Base-by-base conservation (phyloP, 257 asterid genomes). In the Gentiana dahurica region DNA sequence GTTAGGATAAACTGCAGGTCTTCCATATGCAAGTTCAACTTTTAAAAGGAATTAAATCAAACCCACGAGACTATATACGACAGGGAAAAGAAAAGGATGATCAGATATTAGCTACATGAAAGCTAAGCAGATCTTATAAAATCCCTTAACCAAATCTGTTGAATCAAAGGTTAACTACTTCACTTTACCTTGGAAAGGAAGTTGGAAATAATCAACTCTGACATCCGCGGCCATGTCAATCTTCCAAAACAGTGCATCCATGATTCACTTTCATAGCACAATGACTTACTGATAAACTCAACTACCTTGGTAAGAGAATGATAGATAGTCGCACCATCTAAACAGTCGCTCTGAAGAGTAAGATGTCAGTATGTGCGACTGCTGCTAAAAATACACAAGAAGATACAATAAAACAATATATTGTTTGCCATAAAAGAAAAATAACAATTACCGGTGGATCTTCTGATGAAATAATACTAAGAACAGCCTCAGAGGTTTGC, bases 161-260 rank as follows among this genome's bases (percentile, higher is more conserved):
- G 52, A 50, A 12, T 56, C 35, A 46, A 33, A 48, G 53, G 36
- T 43, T 53, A 51, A 57, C 11, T 56, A 51, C 15, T 51, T 52
- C 39, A 35, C 59, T 74, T 65, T 58, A 91, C 98, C 97, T 87
- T 79, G 64, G 93, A 83, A 52, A 92, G 87, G 62, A 87, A 92
- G 70, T 83, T 82, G 33, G 94, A 75, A 67, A 92, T 86, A 56
- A 87, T 88, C 78, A 81, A 69, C 69, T 87, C 85, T 13, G 98
- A 87, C 83, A 88, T 75, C 81, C 92, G 80, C 53, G 94, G 93
- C 98, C 98, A 92, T 48, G 93, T 83, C 76, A 92, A 81, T 74
- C 83, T 87, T 64, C 98, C 98, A 62, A 92, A 78, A 72, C 74
- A 74, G 43, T 61, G 73, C 89, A 85, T 80, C 97, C 98, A 88